phyloP scores from a whole-genome alignment of 208 protist species.

The Crithidia acanthocephali region DNA sequence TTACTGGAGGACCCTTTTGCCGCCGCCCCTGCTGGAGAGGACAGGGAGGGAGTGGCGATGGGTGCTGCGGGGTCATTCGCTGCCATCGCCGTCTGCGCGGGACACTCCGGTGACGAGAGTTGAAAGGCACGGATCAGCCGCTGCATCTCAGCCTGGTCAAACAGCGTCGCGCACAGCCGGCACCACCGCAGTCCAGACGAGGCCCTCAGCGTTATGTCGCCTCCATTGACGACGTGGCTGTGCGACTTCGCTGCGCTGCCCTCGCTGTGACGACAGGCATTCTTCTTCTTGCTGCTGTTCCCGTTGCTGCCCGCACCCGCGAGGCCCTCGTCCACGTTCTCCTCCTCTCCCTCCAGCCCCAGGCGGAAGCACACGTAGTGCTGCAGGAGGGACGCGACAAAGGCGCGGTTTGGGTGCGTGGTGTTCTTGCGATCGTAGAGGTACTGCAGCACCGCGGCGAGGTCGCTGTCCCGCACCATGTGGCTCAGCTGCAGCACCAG shows the following conservation, averaged over 20 bases:
- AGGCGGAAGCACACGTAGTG: constrained; percentile 55
- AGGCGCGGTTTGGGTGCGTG: constrained; percentile 53
- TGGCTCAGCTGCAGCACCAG: constrained; percentile 49
- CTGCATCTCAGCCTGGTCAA: constrained; percentile 51
- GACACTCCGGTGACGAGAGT: constrained; percentile 25
- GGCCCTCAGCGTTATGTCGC: neutral
- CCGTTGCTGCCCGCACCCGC: neutral
- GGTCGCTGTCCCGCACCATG: constrained; percentile 51
- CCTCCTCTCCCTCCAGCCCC: constrained; percentile 7
- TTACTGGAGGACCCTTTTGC: too few species aligned
- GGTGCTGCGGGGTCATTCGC: neutral
- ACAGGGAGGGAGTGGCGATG: neutral
- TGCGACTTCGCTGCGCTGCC: neutral
- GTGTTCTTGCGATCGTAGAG: constrained; percentile 45
- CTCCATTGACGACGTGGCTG: neutral
- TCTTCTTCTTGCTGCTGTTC: neutral
- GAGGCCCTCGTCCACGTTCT: neutral
- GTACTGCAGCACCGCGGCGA: constrained; percentile 49
- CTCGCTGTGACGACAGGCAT: neutral
- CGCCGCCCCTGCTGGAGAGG: neutral
- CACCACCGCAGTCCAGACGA: constrained; percentile 64
- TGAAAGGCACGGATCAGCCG: constrained; percentile 35
- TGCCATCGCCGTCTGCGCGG: constrained; percentile 6
- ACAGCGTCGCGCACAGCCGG: constrained; percentile 57
- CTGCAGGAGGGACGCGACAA: constrained; percentile 64